Evolutionary conservation across 2,329 filamentous ascomycete genomes (phyloP).

Genomic region (Hansfordia pulvinata): DNA sequence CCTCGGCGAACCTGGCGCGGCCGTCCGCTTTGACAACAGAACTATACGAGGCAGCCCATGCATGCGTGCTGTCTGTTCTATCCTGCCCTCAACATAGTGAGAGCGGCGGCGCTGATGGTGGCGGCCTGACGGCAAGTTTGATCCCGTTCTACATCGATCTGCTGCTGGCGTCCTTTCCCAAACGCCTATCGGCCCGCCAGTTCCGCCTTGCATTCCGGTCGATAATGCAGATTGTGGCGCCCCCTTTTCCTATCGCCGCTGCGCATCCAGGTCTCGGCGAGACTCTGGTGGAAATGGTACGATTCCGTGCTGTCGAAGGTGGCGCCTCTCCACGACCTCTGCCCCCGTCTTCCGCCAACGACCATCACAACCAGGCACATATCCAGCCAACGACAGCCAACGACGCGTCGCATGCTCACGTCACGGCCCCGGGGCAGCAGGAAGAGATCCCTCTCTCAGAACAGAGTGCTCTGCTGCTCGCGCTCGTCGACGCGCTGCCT

Average conservation of each 20-base stretch:
- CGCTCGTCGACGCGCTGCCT: conserved; percentile 67
- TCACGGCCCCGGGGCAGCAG: conserved; percentile 17
- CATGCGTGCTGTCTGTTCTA: conserved; percentile 65
- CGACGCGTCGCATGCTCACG: too few species aligned
- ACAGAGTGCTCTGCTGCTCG: conserved; percentile 62
- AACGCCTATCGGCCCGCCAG: conserved; percentile 66
- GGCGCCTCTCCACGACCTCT: conserved; percentile 29
- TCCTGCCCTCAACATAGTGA: conserved; percentile 64
- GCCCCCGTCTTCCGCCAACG: conserved; percentile 19
- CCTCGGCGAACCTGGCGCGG: conserved; percentile 18
- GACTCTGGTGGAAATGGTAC: conserved; percentile 65
- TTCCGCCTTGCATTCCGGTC: conserved; percentile 84
- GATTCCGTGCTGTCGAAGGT: conserved; percentile 46
- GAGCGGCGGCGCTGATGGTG: too few species aligned
- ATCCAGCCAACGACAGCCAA: too few species aligned
- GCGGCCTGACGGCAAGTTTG: conserved; percentile 53
- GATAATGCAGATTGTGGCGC: conserved; percentile 66
- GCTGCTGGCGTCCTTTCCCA: conserved; percentile 67
- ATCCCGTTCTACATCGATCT: conserved; percentile 75
- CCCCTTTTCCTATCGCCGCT: conserved; percentile 62
- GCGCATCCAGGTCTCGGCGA: conserved; percentile 68
- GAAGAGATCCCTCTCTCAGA: conserved; percentile 44
- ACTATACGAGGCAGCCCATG: conserved; percentile 82
- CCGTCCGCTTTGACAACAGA: conserved; percentile 32
- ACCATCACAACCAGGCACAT: conserved; percentile 6